These are phyloP conservation scores for Nakazawaea sp. DNA, from an alignment of 805 yeast genomes.

Conservation along the genomic window DNA sequence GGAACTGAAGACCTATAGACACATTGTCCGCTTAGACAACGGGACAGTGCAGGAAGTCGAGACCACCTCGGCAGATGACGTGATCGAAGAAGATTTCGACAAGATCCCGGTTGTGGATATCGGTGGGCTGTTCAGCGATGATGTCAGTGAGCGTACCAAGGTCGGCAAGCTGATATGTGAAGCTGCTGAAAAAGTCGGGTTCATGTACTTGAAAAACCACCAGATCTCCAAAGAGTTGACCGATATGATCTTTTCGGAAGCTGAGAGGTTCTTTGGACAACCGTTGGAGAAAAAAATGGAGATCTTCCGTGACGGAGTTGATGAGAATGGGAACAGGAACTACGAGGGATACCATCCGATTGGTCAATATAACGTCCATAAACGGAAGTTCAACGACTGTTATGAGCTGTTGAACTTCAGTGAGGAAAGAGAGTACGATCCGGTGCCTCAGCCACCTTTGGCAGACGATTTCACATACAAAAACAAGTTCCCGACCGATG, in stretches of 20 bases:
- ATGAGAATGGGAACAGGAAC: constrained; percentile 17
- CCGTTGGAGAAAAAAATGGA: constrained; percentile 18
- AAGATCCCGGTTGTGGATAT: constrained; percentile 15
- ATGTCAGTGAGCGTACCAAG: constrained; percentile 12
- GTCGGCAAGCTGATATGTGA: constrained; percentile 17
- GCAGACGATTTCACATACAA: constrained; percentile 18
- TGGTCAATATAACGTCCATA: constrained; percentile 17
- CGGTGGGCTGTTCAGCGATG: constrained; percentile 10
- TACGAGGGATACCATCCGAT: constrained; percentile 21
- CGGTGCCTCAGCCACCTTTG: constrained; percentile 16
- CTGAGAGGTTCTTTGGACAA: constrained; percentile 20
- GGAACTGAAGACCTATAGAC: constrained; percentile 3
- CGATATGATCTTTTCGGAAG: constrained; percentile 16
- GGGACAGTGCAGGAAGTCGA: constrained; percentile 10
- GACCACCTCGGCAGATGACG: constrained; percentile 7
- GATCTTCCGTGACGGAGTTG: constrained; percentile 17
- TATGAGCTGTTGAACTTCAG: constrained; percentile 28
- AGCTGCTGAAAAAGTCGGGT: constrained; percentile 21
- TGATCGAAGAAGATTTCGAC: constrained; percentile 13
- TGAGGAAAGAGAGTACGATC: constrained; percentile 18
- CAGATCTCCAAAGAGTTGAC: constrained; percentile 18
- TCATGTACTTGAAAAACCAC: constrained; percentile 24
- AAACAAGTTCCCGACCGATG: constrained; percentile 22
- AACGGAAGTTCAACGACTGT: constrained; percentile 18
- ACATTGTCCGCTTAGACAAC: constrained; percentile 6